Evolutionary conservation across 257 asterid species (phyloP), one percentile per base, ranked within the genome.

Genomic region (Solanum tarijense): DNA sequence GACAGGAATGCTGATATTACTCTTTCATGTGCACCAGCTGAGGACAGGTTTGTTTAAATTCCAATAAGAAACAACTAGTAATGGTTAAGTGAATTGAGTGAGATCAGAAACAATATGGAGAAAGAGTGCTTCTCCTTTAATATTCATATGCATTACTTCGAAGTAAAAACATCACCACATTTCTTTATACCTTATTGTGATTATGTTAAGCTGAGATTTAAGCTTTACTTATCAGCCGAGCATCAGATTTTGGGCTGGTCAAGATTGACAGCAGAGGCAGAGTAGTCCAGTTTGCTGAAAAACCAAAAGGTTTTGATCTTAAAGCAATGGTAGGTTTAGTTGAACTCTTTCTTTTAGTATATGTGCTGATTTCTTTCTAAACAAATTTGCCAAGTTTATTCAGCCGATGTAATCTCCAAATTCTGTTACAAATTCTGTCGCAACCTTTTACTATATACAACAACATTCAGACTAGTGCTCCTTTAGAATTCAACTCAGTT

Each of bases 1-100:
- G 98, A 96, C 87, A 92, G 97, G 60, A 95, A 96, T 92, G 97
- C 99, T 71, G 99, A 97, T 87, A 90, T 95, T 88, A 97, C 99
- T 18, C 98, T 97, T 86, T 96, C 99, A 58, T 97, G 99, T 87
- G 95, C 93, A 34, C 95, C 98, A 1, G 98, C 93, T 73, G 93
- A 86, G n/a, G 97, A 93, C 88, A 97, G 99, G 99, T 95, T 29
- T 58, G 85, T 81, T 29, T 81, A 81, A 16, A 16, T 29, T 81
- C 27, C 6, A 3, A 9, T 81, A 12, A 81, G 9, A 29, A 16
- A 31, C 68, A 81, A 6, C 29, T 29, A 16, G 29, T 12, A 13
- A 27, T 9, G 41, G 68, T 29, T 14, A 25, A 25, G 25, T 25
- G 60, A 78, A 41, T 12, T 78, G 36, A 41, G 65, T 78, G 36